Percentiles rank a stretch among this genome's conserved stretches.
Evolutionary conservation across 495 filamentous ascomycete genomes (phyloP).

Genomic region (Achaetomiella virescens): DNA sequence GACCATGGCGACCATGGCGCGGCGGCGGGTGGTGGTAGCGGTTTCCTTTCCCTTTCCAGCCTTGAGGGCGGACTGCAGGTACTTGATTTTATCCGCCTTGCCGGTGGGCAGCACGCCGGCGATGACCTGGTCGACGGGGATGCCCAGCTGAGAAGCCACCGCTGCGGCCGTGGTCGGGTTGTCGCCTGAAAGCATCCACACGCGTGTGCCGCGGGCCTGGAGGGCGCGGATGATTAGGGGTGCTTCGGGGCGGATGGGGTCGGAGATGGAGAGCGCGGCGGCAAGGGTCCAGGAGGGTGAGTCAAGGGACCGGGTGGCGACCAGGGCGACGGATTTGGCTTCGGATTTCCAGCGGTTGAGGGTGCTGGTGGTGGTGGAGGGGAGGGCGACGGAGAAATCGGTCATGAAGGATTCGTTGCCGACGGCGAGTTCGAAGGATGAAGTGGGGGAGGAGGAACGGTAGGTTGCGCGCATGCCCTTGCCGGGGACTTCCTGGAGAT

Average conservation of each 20-base stretch:
- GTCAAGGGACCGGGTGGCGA: conserved; percentile 41
- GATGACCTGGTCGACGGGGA: conserved; percentile 67
- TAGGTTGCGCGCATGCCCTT: conserved; percentile 74
- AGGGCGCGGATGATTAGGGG: conserved; percentile 60
- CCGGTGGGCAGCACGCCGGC: conserved; percentile 80
- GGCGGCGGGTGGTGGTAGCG: conserved; percentile 28
- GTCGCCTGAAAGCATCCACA: conserved; percentile 94
- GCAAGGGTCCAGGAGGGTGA: conserved; percentile 33
- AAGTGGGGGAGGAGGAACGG: conserved; percentile 28
- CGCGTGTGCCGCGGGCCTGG: conserved; percentile 55
- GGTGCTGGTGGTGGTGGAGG: conserved; percentile 29
- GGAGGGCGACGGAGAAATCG: conserved; percentile 35
- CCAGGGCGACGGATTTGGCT: conserved; percentile 68
- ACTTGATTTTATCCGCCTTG: conserved; percentile 78
- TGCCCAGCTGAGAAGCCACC: conserved; percentile 70
- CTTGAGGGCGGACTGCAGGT: conserved; percentile 59
- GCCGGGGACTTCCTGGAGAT: conserved; percentile 70
- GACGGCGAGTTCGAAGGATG: conserved; percentile 60
- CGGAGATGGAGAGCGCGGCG: conserved; percentile 53
- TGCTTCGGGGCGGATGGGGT: conserved; percentile 77
- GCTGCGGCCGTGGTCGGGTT: conserved; percentile 66
- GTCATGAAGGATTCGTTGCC: conserved; percentile 76
- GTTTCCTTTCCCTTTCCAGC: conserved; percentile 20
- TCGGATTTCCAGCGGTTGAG: conserved; percentile 62
- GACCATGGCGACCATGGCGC: conserved; percentile 47